Evolutionary conservation across 2,329 filamentous ascomycete species (phyloP).

Genomic region (Phaeomoniella chlamydospora): DNA sequence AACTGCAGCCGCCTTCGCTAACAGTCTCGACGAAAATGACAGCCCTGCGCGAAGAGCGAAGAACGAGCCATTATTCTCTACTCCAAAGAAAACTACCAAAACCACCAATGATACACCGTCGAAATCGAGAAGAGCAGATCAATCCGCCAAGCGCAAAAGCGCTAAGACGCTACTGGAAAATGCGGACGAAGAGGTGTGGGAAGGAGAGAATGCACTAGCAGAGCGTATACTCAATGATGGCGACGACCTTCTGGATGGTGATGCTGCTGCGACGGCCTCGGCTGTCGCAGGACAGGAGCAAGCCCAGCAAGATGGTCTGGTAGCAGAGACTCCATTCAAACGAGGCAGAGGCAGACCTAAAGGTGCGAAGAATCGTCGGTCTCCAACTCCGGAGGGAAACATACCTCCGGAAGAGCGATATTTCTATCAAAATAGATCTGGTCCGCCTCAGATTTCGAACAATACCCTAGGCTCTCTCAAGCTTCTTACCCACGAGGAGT

Average conservation of each 20-base stretch:
- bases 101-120: constrained; percentile 38
- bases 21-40: constrained; percentile 10
- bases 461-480: constrained; percentile 64
- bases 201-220: constrained; percentile 53
- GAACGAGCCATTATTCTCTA: constrained; percentile 22
- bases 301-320: constrained; percentile 20
- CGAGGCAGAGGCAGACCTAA: constrained; percentile 39
- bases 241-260: constrained; percentile 18
- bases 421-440: constrained; percentile 82
- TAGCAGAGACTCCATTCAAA: constrained; percentile 36
- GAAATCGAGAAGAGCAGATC: constrained; percentile 57
- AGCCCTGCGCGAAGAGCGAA: constrained; percentile 9
- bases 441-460: constrained; percentile 68
- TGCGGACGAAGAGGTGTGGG: constrained; percentile 49
- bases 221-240: constrained; percentile 49
- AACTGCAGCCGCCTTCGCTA: not conserved
- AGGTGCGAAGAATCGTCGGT: constrained; percentile 44
- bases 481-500: constrained; percentile 82
- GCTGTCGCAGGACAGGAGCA: constrained; percentile 17
- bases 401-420: constrained; percentile 82
- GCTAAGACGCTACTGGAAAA: constrained; percentile 61
- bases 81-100: constrained; percentile 18
- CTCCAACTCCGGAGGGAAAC: constrained; percentile 66
- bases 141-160: constrained; percentile 77
- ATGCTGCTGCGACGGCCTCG: constrained; percentile 13